Evolutionary conservation across 192 early-diverging fungal genomes (phyloP).

Genomic region (Funneliformis mosseae): DNA sequence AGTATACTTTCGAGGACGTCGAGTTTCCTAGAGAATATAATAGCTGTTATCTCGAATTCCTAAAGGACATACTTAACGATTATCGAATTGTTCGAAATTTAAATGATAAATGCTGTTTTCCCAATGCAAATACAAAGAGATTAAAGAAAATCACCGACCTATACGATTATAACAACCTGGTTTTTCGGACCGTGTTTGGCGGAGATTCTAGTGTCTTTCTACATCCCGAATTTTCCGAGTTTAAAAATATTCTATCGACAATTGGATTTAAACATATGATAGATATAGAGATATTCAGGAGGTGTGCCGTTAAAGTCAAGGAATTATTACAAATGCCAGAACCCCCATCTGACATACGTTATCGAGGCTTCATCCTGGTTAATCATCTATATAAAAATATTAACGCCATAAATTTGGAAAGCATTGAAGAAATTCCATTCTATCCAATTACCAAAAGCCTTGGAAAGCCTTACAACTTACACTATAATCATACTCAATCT

Average conservation of each 20-base stretch:
- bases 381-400: constrained; percentile 20
- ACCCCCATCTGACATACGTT: background rate
- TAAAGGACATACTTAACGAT: background rate
- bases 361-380: constrained; percentile 10
- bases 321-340: background rate
- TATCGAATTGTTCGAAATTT: background rate
- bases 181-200: constrained; percentile 15
- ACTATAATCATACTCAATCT: background rate
- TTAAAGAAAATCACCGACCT: background rate
- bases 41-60: background rate
- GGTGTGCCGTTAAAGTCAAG: background rate
- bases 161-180: background rate
- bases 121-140: background rate
- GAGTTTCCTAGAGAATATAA: background rate
- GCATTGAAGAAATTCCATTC: background rate
- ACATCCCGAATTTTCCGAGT: background rate
- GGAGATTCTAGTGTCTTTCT: background rate
- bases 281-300: background rate
- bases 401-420: background rate
- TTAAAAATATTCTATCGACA: background rate
- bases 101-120: background rate
- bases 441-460: background rate
- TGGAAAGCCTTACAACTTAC: background rate
- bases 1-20: background rate
- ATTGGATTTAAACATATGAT: constrained; percentile 15